These are phyloP conservation scores for Termitomyces sp. DNA, from an alignment of 768 basidiomycete genomes.

Conservation along the genomic window DNA sequence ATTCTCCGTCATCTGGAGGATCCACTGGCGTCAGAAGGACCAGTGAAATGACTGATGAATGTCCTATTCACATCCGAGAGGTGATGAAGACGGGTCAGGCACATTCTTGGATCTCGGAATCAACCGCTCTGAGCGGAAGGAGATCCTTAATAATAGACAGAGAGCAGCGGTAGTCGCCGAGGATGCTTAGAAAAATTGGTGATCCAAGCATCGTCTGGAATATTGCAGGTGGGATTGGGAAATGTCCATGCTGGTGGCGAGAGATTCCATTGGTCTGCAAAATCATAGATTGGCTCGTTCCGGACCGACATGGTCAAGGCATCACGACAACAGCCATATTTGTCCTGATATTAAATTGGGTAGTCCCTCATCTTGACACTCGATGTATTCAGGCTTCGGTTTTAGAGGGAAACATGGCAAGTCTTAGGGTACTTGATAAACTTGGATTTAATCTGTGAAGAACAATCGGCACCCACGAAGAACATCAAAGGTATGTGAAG, in stretches of 20 bases:
- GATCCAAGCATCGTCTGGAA: slow-evolving; percentile 45
- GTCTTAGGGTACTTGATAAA: slow-evolving; percentile 11
- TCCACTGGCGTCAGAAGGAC: not conserved
- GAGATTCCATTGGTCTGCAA: not conserved
- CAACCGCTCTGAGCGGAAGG: slow-evolving; percentile 20
- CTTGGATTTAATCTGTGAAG: slow-evolving; percentile 3
- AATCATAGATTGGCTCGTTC: slow-evolving; percentile 7
- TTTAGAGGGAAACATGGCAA: slow-evolving; percentile 8
- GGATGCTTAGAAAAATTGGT: slow-evolving; percentile 33
- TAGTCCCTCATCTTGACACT: slow-evolving; percentile 6
- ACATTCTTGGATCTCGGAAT: slow-evolving; percentile 22
- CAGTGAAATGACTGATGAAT: slow-evolving; percentile 10
- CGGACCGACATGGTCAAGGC: slow-evolving; percentile 10
- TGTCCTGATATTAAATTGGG: slow-evolving; percentile 8
- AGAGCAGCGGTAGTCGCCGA: slow-evolving; percentile 21
- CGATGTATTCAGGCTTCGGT: slow-evolving; percentile 7
- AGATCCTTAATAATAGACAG: slow-evolving; percentile 24
- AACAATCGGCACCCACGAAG: not conserved
- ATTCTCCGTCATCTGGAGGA: slow-evolving; percentile 18
- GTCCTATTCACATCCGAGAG: slow-evolving; percentile 44
- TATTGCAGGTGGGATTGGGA: slow-evolving; percentile 37
- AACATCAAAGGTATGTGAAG: slow-evolving; percentile 2
- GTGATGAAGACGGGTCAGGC: slow-evolving; percentile 24
- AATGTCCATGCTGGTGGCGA: not conserved
- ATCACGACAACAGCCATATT: slow-evolving; percentile 9